Evolutionary conservation across 805 yeast species (phyloP), one percentile per base, ranked within the genome.

Genomic region (Kuraishia borneana): DNA sequence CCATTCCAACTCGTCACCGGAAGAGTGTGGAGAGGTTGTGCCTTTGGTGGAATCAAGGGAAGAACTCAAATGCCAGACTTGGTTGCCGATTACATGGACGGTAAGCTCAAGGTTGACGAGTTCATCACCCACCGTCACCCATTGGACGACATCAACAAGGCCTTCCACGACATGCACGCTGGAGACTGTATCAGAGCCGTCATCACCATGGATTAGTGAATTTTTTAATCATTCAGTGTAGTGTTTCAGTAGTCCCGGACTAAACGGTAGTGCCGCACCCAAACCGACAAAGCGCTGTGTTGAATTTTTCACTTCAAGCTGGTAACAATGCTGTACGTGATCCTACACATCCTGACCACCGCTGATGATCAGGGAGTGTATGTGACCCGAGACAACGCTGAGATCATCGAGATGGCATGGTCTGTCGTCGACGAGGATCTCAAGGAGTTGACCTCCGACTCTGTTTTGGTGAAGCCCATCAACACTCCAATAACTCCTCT

Each of bases 1-100:
- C 98, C 99, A 41, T 92, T 92, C 83, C 97, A 89, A 68, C 75
- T 92, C 60, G 97, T 92, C 44, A 92, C 97, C 28, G 99, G 99
- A 48, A 80, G 98, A 65, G 95, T 83, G 35, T 89, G 98, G 97
- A 83, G 75, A 60, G 99, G 99, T 50, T 84, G 95, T 53, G 99
- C 99, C n/a, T 92, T 85, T 49, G 99, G 99, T 51, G 98, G 97
- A 58, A 87, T 92, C 54, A 92, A 92, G 65, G 97, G 98, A 55
- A 82, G 96, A 68, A 56, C 95, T 27, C 96, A 92, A 66, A 73
- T 92, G 67, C 96, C 95, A 33, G 84, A 76, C 16, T 69, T 88
- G 38, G 95, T 92, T 38, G 79, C 84, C 39, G 88, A 82, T 56
- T 89, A 89, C 61, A 60, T 83, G 66, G 60, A 62, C 30, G 95